phyloP scores from a whole-genome alignment of 2,329 filamentous ascomycete species.

The Pyricularia sp. region DNA sequence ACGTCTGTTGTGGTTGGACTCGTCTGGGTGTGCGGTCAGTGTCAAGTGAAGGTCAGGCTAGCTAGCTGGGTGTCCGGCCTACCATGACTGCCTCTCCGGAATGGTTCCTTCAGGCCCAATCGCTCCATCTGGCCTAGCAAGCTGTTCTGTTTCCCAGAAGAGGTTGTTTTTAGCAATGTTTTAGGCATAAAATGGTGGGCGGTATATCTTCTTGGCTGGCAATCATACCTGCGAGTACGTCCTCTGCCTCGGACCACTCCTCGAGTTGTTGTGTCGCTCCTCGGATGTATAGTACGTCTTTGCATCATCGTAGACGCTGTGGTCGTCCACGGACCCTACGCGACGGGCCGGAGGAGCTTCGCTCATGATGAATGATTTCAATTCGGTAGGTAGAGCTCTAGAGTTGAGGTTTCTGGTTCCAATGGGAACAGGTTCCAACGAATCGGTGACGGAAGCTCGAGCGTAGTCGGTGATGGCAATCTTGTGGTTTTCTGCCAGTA shows the following conservation, averaged over 20 bases:
- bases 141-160: constrained; percentile 32
- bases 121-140: constrained; percentile 43
- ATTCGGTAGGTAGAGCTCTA: neutral
- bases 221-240: constrained; percentile 44
- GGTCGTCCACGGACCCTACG: constrained; percentile 34
- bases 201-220: neutral
- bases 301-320: constrained; percentile 44
- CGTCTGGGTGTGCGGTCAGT: constrained; percentile 40
- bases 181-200: neutral
- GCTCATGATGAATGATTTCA: constrained; percentile 5
- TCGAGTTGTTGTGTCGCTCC: constrained; percentile 37
- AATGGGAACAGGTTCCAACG: neutral
- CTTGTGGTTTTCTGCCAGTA: neutral
- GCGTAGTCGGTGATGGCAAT: neutral
- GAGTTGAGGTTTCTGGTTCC: neutral
- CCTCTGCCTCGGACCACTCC: constrained; percentile 39
- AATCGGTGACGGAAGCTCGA: neutral
- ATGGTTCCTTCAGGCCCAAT: constrained; percentile 41
- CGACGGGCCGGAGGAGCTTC: constrained; percentile 5
- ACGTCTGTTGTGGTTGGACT: constrained; percentile 58
- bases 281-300: constrained; percentile 50
- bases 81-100: constrained; percentile 46
- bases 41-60: neutral
- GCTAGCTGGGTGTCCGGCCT: neutral
- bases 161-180: neutral